Evolutionary conservation across 78 protist species (phyloP).

Genomic region (Dictyostelium discoideum): DNA sequence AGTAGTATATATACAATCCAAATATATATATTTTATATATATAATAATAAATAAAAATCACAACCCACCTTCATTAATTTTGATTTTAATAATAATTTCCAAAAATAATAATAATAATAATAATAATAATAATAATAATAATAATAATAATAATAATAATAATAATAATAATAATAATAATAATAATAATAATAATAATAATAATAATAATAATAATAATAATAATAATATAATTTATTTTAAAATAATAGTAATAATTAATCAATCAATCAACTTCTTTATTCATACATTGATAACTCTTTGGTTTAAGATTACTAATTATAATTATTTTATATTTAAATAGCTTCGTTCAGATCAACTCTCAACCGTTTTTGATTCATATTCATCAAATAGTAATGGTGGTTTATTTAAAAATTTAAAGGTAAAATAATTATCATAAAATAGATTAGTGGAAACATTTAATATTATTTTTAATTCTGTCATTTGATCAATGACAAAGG

Average conservation of each 20-base stretch:
- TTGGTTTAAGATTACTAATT: background rate
- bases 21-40: background rate
- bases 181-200: too few species aligned
- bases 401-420: slow-evolving; percentile 20
- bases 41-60: background rate
- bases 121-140: slow-evolving; percentile 12
- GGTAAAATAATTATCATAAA: background rate
- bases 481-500: too few species aligned
- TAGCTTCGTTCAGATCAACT: slow-evolving; percentile 64
- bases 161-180: too few species aligned
- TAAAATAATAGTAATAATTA: too few species aligned
- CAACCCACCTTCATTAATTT: too few species aligned
- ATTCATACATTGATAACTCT: too few species aligned
- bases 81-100: too few species aligned
- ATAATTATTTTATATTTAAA: background rate
- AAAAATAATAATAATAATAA: background rate
- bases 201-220: too few species aligned
- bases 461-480: too few species aligned
- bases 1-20: background rate
- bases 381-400: slow-evolving; percentile 26
- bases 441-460: too few species aligned
- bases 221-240: too few species aligned
- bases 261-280: too few species aligned
- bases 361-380: slow-evolving; percentile 34
- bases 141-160: slow-evolving; percentile 8